Evolutionary conservation across 805 yeast species (phyloP), one percentile per base, ranked within the genome.

Genomic region (Hanseniaspora clermontiae): DNA sequence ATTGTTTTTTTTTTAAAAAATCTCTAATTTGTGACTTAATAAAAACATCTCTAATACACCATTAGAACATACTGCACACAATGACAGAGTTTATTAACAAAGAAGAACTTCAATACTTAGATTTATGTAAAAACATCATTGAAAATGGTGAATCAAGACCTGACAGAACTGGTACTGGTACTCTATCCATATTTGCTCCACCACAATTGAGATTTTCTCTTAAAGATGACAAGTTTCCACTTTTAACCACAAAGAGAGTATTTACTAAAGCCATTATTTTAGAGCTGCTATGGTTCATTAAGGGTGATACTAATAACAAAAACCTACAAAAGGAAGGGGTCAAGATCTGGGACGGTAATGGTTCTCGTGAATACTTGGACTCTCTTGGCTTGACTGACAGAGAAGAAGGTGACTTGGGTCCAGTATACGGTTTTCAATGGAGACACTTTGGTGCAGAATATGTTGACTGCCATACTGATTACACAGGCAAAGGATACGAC

Each of bases 381-480:
- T 77, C 80, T 4, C 71, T 89, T 39, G 98, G 97, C 0, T 76
- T 93, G 48, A 76, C 77, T 0, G 75, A 85, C 58, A 81, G 96
- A 66, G 75, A 89, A 58, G 96, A 81, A 63, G 97, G 97, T 56
- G 99, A 93, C 70, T 70, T 93, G 62, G 99, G 99, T 1, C 98
- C 99, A 1, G 97, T 93, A 2, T 93, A 93, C 68, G 99, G 99
- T 0, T 93, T 93, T 72, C 99, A 93, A 70, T 93, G 99, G 99
- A 81, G 99, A 64, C 98, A 93, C 70, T 93, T 93, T 69, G 98
- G 98, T 46, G 98, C 99, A 5, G 81, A 86, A 61, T 93, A 93
- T 68, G 74, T 65, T 36, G 89, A 88, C 55, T 87, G 96, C 65
- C 89, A 91, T 59, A 77, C 90, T 2, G 95, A 93, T 66, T 93